These are phyloP conservation scores for Microbotryum saponariae DNA, from an alignment of 1,284 basidiomycete species.

Conservation along the genomic window DNA sequence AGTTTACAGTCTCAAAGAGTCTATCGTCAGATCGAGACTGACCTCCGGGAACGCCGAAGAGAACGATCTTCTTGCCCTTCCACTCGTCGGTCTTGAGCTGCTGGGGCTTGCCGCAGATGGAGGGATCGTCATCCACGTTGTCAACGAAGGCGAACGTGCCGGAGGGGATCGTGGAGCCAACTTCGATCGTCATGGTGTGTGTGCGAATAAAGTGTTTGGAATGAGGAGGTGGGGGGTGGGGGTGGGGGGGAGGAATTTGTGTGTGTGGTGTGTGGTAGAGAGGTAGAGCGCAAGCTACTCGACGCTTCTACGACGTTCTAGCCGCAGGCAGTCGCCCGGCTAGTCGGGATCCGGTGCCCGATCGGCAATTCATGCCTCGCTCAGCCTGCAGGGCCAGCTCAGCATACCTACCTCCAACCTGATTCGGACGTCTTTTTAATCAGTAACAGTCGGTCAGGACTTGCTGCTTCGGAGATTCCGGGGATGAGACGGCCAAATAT, in stretches of 20 bases:
- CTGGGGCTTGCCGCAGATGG: conserved; percentile 43
- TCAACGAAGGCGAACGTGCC: conserved; percentile 54
- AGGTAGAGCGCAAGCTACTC: neutral
- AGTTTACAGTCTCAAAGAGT: neutral
- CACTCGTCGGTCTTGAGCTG: conserved; percentile 53
- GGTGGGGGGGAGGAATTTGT: neutral
- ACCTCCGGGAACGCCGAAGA: conserved; percentile 65
- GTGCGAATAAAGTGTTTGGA: neutral
- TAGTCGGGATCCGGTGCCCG: too few species aligned
- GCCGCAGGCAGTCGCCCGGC: too few species aligned
- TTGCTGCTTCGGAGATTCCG: too few species aligned
- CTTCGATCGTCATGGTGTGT: conserved; percentile 44
- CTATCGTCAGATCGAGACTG: neutral
- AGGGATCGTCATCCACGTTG: conserved; percentile 57
- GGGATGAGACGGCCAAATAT: too few species aligned
- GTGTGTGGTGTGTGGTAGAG: neutral
- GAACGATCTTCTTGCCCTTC: conserved; percentile 75
- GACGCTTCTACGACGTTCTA: too few species aligned
- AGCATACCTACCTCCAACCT: too few species aligned
- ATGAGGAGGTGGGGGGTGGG: too few species aligned
- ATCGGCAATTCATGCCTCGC: too few species aligned
- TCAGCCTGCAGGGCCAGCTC: too few species aligned
- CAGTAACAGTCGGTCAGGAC: too few species aligned
- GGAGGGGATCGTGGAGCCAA: conserved; percentile 57
- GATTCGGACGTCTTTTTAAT: too few species aligned